Evolutionary conservation across 805 yeast genomes (phyloP).

Genomic region (Metschnikowia drakensbergensis): DNA sequence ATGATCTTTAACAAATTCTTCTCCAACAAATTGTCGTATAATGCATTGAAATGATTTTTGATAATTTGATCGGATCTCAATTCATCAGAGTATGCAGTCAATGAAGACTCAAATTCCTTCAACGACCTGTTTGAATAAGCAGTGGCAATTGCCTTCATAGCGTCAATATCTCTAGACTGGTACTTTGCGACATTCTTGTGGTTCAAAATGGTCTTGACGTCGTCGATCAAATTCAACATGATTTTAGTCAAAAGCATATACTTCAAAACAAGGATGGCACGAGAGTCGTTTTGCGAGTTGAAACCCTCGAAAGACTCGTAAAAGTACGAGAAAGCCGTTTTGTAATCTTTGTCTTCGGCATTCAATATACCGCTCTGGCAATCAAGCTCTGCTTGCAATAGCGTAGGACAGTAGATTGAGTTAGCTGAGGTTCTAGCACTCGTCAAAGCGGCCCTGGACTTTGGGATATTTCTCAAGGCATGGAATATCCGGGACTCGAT

Average conservation of each 20-base stretch:
- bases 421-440: constrained; percentile 98
- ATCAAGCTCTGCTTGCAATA: constrained; percentile 89
- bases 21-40: constrained; percentile 89
- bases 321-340: constrained; percentile 93
- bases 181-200: constrained; percentile 68
- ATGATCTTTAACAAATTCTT: constrained; percentile 91
- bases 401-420: constrained; percentile 91
- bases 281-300: constrained; percentile 58
- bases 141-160: constrained; percentile 88
- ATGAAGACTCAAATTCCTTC: constrained; percentile 83
- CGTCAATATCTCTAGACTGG: constrained; percentile 84
- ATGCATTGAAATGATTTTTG: constrained; percentile 85
- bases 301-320: constrained; percentile 93
- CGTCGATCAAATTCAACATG: constrained; percentile 85
- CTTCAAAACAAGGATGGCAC: constrained; percentile 74
- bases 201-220: constrained; percentile 71
- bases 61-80: constrained; percentile 83
- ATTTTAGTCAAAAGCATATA: constrained; percentile 91
- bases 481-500: constrained; percentile 88
- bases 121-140: constrained; percentile 89
- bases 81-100: constrained; percentile 66
- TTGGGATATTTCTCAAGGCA: constrained; percentile 85
- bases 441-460: constrained; percentile 87
- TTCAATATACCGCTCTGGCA: constrained; percentile 92
- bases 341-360: constrained; percentile 95